Base-by-base conservation (phyloP, 208 protist species). In the Lotmaria passim region DNA sequence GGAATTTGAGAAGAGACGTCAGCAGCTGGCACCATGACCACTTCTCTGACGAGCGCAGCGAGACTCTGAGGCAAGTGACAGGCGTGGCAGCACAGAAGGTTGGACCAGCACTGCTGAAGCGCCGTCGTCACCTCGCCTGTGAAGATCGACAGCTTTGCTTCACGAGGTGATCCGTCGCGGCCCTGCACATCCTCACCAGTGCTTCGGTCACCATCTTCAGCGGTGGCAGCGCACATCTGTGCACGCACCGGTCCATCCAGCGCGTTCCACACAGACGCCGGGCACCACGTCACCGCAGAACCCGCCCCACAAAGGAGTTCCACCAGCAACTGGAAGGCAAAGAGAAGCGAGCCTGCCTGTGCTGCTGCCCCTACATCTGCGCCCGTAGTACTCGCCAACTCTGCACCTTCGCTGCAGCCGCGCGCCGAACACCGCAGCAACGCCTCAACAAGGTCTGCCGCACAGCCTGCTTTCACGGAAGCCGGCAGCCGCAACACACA, bases 251-350 rank as follows among this genome's bases (percentile, higher is more conserved):
- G 43, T 17, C 36, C 56, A 48, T 76, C 70, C 21, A 76, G 5
- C 7, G 41, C 19, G 21, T 52, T 30, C 70, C 61, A 76, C 33
- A 52, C 19, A 14, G 11, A 6, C 12, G 44, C n/a, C 12, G 39
- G 8, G 46, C 44, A 52, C 38, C 53, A 61, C 46, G 52, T 17
- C 19, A 26, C 4, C 46, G 12, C 31, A 4, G 14, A 24, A 7
- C 34, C 28, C 26, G 3, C 3, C 19, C 1, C 28, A 15, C n/a
- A n/a, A 24, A 76, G 31, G 23, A 76, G 31, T 19, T 57, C 50
- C 24, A 55, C 41, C 8, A 69, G n/a, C 21, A 76, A 46, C 17
- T 51, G 70, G n/a, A 76, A 51, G 7, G 53, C 14, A 36, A 76
- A 70, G 14, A 28, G n/a, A 19, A 62, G 38, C 12, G 66, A 31